These are phyloP conservation scores for Tricholoma furcatifolium DNA, from an alignment of 768 basidiomycete genomes.

Conservation along the genomic window DNA sequence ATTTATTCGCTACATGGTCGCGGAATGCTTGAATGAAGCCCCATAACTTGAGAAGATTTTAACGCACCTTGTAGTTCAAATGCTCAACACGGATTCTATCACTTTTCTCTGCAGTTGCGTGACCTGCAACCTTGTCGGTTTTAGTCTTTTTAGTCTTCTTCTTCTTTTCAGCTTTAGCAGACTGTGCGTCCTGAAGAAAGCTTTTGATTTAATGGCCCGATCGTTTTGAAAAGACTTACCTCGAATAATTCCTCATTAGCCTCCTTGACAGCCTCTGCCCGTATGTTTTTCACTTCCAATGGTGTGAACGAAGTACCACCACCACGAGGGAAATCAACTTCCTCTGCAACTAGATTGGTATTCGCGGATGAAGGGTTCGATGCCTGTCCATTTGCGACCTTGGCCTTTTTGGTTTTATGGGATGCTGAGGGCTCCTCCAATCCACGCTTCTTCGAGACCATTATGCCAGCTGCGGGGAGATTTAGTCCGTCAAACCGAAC, in stretches of 20 bases:
- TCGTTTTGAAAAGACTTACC: conserved; percentile 34
- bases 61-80: conserved; percentile 84
- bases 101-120: conserved; percentile 40
- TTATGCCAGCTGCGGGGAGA: conserved; percentile 11
- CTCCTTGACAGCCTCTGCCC: conserved; percentile 82
- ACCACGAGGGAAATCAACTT: conserved; percentile 93
- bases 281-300: conserved; percentile 82
- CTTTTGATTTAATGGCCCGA: conserved; percentile 9
- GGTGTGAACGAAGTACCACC: conserved; percentile 90
- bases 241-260: conserved; percentile 78
- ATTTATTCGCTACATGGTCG: conserved; percentile 57
- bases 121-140: conserved; percentile 25
- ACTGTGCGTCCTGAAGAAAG: conserved; percentile 37
- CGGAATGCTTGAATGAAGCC: background rate
- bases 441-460: conserved; percentile 60
- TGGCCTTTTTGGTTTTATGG: conserved; percentile 62
- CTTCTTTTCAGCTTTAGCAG: conserved; percentile 36
- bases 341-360: conserved; percentile 48
- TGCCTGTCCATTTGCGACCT: conserved; percentile 34
- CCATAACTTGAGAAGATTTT: background rate
- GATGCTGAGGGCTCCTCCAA: conserved; percentile 51
- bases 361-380: conserved; percentile 24
- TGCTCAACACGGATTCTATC: conserved; percentile 80
- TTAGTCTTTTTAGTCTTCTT: conserved; percentile 51
- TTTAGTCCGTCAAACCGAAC: too few species aligned